Percentiles rank a stretch among this genome's conserved stretches.
Evolutionary conservation across 768 basidiomycete species (phyloP).

Genomic region (Pseudohyphozyma bogoriensis): DNA sequence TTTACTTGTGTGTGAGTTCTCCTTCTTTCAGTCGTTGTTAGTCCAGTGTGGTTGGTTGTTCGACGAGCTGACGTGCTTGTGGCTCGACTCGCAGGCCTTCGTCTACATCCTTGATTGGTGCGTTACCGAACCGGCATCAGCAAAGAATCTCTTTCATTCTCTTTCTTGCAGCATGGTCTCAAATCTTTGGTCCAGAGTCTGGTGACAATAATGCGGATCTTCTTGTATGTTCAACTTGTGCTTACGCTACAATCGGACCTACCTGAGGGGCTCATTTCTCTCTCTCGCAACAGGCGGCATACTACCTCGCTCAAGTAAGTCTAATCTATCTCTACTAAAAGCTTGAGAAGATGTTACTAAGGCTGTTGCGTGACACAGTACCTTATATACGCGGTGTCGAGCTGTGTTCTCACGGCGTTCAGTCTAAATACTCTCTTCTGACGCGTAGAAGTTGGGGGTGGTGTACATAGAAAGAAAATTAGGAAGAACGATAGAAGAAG

Average conservation of each 20-base stretch:
- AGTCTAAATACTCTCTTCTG: conserved; percentile 40
- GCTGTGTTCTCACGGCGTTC: conserved; percentile 41
- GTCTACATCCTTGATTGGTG: too few relatives aligned
- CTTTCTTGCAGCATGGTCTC: conserved; percentile 35
- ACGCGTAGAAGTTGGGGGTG: too few relatives aligned
- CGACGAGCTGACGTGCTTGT: background rate
- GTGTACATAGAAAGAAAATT: too few relatives aligned
- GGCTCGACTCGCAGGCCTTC: background rate
- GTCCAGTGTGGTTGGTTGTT: too few relatives aligned
- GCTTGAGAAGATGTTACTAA: background rate
- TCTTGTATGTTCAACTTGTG: background rate
- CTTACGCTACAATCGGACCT: background rate
- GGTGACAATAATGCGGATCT: conserved; percentile 10
- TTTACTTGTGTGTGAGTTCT: conserved; percentile 46
- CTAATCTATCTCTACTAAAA: conserved; percentile 49
- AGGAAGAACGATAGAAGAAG: too few relatives aligned
- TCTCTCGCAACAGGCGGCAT: background rate
- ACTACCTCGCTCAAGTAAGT: conserved; percentile 41
- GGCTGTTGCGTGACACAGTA: conserved; percentile 56
- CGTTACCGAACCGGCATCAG: too few relatives aligned
- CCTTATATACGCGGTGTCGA: conserved; percentile 41
- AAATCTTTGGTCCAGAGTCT: conserved; percentile 10
- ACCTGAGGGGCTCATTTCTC: background rate
- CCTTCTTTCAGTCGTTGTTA: background rate
- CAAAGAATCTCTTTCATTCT: background rate